Base-by-base conservation (phyloP, 1,284 basidiomycete species). In the Apiotrichum mycotoxinovorans region DNA sequence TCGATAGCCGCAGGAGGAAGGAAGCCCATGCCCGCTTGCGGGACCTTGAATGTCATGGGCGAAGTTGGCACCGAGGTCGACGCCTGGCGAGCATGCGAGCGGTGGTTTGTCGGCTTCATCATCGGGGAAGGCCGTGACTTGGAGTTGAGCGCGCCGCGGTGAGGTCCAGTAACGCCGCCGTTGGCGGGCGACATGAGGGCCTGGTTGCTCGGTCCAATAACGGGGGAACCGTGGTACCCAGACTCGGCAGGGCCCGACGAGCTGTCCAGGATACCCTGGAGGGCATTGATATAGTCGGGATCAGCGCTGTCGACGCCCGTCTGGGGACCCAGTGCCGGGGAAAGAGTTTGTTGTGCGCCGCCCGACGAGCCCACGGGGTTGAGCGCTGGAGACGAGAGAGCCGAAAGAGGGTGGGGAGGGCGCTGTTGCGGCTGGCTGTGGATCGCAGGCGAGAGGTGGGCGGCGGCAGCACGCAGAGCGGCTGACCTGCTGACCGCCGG, bases 51-150 rank as follows among this genome's bases (percentile, higher is more conserved):
- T 37, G 48, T 56, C 63, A 52, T 59, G 23, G 70, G 66, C 20
- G 68, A 71, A 12, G 63, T 65, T 0, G 69, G 69, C 17, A 71
- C 51, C 51, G 54, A 57, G 51, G 25, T 55, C 10, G 56, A 54
- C 34, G 60, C 54, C 46, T 40, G 37, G 4, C 52, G 60, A 14
- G 48, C 63, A 54, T 67, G 66, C 3, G 66, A 65, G 18, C 69
- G 67, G 57, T 72, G 67, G 49, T 65, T 61, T 7, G 71, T 71
- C 10, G 76, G 76, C 56, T 76, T 76, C 60, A 78, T 72, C 73
- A 78, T 73, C 10, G 76, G 76, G 26, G 73, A 75, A 1, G 76
- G 75, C 15, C 76, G 60, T 2, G 70, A 65, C 54, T 74, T 74
- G 23, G 65, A 45, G 0, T 70, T 69, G 27, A 74, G 60, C 14